These are phyloP conservation scores for Chytriomyces sp. DNA, from an alignment of 192 early-diverging fungal genomes.

Conservation along the genomic window DNA sequence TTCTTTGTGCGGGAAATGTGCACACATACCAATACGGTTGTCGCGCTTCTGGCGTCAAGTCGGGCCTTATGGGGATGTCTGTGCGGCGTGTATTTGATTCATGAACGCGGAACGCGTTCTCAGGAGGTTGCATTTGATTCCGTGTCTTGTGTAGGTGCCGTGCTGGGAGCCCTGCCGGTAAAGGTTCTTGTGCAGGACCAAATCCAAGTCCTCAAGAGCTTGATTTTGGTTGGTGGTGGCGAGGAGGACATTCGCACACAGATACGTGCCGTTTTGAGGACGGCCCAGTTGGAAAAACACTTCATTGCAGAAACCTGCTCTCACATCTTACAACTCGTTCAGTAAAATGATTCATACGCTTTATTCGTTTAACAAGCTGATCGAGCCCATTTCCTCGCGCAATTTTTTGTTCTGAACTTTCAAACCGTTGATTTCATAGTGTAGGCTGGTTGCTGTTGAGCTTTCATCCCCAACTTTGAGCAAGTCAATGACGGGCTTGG, in stretches of 20 bases:
- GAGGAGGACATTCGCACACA: too few species aligned
- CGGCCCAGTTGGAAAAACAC: too few species aligned
- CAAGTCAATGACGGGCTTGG: neutral
- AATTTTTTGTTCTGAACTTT: conserved; percentile 59
- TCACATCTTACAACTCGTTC: too few species aligned
- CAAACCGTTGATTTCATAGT: conserved; percentile 68
- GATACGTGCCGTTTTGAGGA: too few species aligned
- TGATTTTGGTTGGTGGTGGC: too few species aligned
- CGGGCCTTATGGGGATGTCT: neutral
- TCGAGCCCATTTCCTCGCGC: conserved; percentile 40
- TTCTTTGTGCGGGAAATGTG: conserved; percentile 2
- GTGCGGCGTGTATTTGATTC: neutral
- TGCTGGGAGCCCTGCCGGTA: neutral
- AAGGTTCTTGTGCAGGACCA: neutral
- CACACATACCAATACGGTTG: neutral
- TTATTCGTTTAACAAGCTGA: too few species aligned
- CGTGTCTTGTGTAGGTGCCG: neutral
- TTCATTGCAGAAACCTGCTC: too few species aligned
- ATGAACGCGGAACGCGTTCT: neutral
- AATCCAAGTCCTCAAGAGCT: neutral
- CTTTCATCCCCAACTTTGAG: conserved; percentile 29
- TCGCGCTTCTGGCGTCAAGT: neutral
- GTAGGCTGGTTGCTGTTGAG: conserved; percentile 56
- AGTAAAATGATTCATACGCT: too few species aligned
- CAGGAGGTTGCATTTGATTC: conserved; percentile 21